Base-by-base conservation (phyloP, 441 rosid genomes). In the Isatis lusitanica region DNA sequence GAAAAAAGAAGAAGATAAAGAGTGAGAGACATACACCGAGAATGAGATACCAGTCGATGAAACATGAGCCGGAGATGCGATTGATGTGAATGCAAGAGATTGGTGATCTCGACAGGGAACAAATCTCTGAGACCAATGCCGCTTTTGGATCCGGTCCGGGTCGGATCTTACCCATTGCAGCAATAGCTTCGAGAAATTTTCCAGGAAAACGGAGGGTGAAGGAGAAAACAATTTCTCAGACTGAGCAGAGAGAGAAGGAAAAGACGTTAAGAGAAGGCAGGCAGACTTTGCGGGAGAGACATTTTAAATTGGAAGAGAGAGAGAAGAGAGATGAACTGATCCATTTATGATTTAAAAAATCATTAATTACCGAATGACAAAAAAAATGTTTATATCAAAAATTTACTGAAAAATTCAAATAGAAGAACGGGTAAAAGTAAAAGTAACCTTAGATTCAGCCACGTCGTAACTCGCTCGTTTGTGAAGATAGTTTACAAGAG, bases 41-140 rank as follows among this genome's bases (percentile, higher is more conserved):
- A 73, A 94, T 70, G 69, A 80, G 91, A 80, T 94, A 94, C 98
- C 97, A 94, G 85, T 94, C 97, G 82, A 87, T 69, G 79, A 90
- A 92, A 84, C 70, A 85, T 12, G 80, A 36, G 61, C 7, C 31
- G 17, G 85, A 59, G 9, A 51, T 72, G 53, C 18, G 62, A 50
- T 43, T 63, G 62, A 63, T 81, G 56, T 87, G 97, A 35, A 77
- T 68, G 76, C 95, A 89, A 39, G 84, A 76, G 66, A 83, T 31
- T 52, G 78, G 70, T 59, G 76, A 60, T 50, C 62, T 76, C 2
- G 95, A 88, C 12, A 90, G 31, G 52, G 89, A 82, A 83, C 90
- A 92, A 72, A 94, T 92, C 66, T 92, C 86, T 12, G 78, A 60
- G 16, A 82, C 88, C 68, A 91, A 60, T 70, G 75, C 81, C 57